Evolutionary conservation across 352 stramenopile genomes (phyloP), one percentile per base, ranked within the genome.

Genomic region (Chrysophaeum taylorii): DNA sequence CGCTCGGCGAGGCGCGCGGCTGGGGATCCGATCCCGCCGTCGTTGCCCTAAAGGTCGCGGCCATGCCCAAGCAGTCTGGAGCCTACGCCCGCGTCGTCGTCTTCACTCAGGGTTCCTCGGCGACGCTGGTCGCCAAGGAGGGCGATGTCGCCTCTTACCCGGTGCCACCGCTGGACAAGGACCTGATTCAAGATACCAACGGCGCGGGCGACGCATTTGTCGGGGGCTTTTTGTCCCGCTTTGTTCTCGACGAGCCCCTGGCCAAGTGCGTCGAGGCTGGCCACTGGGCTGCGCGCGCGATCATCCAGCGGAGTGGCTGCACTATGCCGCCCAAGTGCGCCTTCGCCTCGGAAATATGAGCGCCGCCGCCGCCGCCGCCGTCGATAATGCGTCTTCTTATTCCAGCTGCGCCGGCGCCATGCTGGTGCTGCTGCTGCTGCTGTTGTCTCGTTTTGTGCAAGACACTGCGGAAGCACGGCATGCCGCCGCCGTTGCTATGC

Each of bases 181-280:
- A 90, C 39, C 75, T 94, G 52, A 89, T 99, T 38, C 89, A 98
- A n/a, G 95, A 99, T 83, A 98, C 94, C 42, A 99, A 98, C 81
- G 95, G 95, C 60, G 95, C 95, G 25, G 95, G 95, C 57, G 95
- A 99, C 82, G 94, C 94, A 67, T 99, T 99, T 78, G 95, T 99
- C 5, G 95, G 95, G 61, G 95, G 95, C 69, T 99, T 98, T 77
- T 82, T 98, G 54, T 90, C 92, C 29, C 89, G 94, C 69, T 80
- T 98, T 41, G 84, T 92, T 36, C 70, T 78, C 33, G 85, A 77
- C 48, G 79, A 91, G 35, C 81, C 76, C 67, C 84, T 98, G 52
- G 82, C 82, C 70, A 87, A 95, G 72, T 97, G 92, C 82, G 92
- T 98, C 64, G 87, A 96, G 60, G 92, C 92, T 35, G 95, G 94